A percentile compares a stretch with the other conserved stretches of the same genome.
These are phyloP conservation scores for Buxus sempervirens DNA, from an alignment of 164 flowering plant species.

Conservation along the genomic window DNA sequence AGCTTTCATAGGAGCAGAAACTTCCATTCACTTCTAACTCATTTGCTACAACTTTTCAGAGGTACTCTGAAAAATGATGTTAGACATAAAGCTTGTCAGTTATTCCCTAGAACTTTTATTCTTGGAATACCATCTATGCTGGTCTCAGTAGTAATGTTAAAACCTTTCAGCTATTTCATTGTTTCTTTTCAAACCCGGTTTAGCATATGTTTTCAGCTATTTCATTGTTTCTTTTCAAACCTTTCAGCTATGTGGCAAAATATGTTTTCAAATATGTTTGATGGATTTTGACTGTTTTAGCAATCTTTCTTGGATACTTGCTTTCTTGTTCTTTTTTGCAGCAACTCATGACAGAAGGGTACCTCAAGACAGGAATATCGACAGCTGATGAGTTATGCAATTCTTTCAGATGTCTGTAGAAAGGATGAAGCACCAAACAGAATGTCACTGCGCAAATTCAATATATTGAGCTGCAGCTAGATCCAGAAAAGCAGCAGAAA, in stretches of 20 bases:
- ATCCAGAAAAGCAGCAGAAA: constrained; percentile 95
- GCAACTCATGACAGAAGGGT: neutral
- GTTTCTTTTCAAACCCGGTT: neutral
- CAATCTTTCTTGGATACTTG: neutral
- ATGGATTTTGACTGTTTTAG: neutral
- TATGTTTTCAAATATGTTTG: too few species aligned
- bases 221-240: neutral
- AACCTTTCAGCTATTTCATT: neutral
- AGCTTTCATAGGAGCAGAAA: too few species aligned
- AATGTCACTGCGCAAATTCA: constrained; percentile 39
- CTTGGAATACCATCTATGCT: neutral
- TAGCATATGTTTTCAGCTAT: neutral
- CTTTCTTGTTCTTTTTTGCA: neutral
- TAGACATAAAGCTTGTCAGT: too few species aligned
- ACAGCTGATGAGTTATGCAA: constrained; percentile 84
- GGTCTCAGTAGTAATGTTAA: neutral
- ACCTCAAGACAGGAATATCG: constrained; percentile 51
- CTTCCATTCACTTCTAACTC: too few species aligned
- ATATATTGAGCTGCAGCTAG: constrained; percentile 73
- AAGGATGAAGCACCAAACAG: constrained; percentile 40
- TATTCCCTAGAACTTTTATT: neutral
- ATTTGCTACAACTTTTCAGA: too few species aligned
- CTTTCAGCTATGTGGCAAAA: neutral
- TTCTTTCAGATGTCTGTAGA: constrained; percentile 67
- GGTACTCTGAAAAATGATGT: too few species aligned